A percentile compares a stretch with the other conserved stretches of the same genome.
Conservation (phyloP, 1,139 yeast genomes). For the Geotrichum macrosporum region DNA sequence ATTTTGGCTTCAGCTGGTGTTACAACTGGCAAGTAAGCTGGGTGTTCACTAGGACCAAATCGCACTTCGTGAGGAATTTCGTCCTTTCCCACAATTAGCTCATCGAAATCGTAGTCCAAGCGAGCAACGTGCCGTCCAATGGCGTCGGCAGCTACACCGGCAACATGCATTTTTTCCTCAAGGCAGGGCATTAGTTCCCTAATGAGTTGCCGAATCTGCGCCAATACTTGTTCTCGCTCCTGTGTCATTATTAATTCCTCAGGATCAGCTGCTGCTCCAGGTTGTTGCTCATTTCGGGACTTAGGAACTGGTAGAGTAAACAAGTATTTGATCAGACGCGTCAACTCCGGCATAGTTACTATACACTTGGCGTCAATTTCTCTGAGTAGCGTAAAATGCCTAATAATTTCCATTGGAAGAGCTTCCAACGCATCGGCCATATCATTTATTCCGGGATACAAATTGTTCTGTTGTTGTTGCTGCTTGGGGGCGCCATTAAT, state of each 20-base stretch:
- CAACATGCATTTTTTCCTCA: conserved; percentile 97
- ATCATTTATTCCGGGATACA: conserved; percentile 83
- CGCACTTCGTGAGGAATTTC: conserved; percentile 61
- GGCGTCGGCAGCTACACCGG: conserved; percentile 82
- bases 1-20: conserved; percentile 27
- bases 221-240: conserved; percentile 40
- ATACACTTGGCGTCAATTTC: conserved; percentile 96
- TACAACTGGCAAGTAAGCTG: conserved; percentile 60
- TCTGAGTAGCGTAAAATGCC: conserved; percentile 80
- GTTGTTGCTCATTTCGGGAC: not conserved
- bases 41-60: conserved; percentile 76
- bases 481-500: not conserved
- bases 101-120: conserved; percentile 71
- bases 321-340: conserved; percentile 54
- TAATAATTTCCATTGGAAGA: conserved; percentile 74
- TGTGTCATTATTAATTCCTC: conserved; percentile 23
- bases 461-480: not conserved
- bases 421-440: conserved; percentile 89
- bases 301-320: conserved; percentile 42
- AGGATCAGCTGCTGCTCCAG: conserved; percentile 21
- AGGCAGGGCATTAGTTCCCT: conserved; percentile 81
- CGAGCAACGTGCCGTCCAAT: conserved; percentile 65
- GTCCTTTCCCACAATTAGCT: conserved; percentile 57
- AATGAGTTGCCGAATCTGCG: conserved; percentile 40
- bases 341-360: conserved; percentile 63